These are phyloP conservation scores for Myxozyma sirexii DNA, from an alignment of 805 yeast genomes.

Conservation along the genomic window DNA sequence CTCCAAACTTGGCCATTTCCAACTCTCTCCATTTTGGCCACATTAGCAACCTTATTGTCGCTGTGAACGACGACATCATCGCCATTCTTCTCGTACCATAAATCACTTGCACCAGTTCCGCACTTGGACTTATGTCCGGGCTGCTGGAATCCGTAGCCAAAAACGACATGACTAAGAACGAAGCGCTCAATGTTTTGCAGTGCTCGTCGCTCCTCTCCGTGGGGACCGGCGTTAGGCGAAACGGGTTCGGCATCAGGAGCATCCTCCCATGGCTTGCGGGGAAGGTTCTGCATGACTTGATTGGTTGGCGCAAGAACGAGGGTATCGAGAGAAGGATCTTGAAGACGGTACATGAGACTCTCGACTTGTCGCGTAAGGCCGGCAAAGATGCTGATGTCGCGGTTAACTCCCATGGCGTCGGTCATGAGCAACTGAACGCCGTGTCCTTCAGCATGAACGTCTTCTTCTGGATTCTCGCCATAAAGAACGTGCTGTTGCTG, in stretches of 20 bases:
- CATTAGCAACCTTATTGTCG: slow-evolving; percentile 30
- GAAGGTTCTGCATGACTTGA: slow-evolving; percentile 55
- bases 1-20: slow-evolving; percentile 42
- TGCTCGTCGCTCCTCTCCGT: slow-evolving; percentile 53
- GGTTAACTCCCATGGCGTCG: slow-evolving; percentile 45
- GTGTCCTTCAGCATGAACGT: slow-evolving; percentile 9
- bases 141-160: slow-evolving; percentile 29
- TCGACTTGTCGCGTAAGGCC: slow-evolving; percentile 69
- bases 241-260: slow-evolving; percentile 54
- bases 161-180: slow-evolving; percentile 64
- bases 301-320: slow-evolving; percentile 75
- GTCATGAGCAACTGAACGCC: slow-evolving; percentile 44
- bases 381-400: slow-evolving; percentile 62
- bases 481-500: slow-evolving; percentile 25
- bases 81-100: slow-evolving; percentile 28
- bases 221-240: slow-evolving; percentile 26
- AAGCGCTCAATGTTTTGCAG: slow-evolving; percentile 58
- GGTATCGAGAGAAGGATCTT: slow-evolving; percentile 47
- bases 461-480: slow-evolving; percentile 17
- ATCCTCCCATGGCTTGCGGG: slow-evolving; percentile 79
- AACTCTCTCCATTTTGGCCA: slow-evolving; percentile 30
- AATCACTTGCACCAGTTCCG: slow-evolving; percentile 20
- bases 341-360: slow-evolving; percentile 51
- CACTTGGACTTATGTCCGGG: slow-evolving; percentile 21
- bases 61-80: slow-evolving; percentile 26